Evolutionary conservation across 495 filamentous ascomycete genomes (phyloP).

Genomic region (Penicillium tannophilum): DNA sequence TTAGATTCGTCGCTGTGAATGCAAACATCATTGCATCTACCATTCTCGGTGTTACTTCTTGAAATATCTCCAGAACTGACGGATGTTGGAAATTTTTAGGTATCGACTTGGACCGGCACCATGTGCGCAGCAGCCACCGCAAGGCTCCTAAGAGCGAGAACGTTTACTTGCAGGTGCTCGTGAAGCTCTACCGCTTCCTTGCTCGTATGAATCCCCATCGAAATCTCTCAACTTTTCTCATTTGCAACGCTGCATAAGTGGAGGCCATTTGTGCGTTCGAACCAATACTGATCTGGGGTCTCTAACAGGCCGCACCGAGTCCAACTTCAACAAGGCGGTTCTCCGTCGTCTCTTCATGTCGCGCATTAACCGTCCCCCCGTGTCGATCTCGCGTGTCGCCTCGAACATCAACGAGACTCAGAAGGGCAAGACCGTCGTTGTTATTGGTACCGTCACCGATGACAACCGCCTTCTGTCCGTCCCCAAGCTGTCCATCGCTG

Average conservation of each 20-base stretch:
- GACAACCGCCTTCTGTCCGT: constrained; percentile 88
- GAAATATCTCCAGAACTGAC: constrained; percentile 2
- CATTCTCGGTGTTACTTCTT: not conserved
- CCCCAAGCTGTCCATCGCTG: constrained; percentile 90
- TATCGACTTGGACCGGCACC: constrained; percentile 76
- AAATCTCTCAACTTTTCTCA: not conserved
- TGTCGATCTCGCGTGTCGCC: constrained; percentile 88
- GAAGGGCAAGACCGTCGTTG: constrained; percentile 86
- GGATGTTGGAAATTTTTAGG: constrained; percentile 38
- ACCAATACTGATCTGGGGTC: constrained; percentile 21
- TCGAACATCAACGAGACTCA: constrained; percentile 64
- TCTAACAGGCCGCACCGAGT: constrained; percentile 83
- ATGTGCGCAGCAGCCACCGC: constrained; percentile 84
- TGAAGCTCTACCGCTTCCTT: constrained; percentile 99
- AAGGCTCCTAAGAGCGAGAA: constrained; percentile 98
- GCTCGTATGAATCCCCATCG: constrained; percentile 69
- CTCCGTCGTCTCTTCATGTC: constrained; percentile 97
- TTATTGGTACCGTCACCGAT: constrained; percentile 93
- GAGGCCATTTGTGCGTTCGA: constrained; percentile 9
- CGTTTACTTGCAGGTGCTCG: constrained; percentile 93
- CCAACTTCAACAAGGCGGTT: constrained; percentile 94
- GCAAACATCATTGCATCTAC: not conserved
- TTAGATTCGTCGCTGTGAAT: not conserved
- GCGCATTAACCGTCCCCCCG: constrained; percentile 92
- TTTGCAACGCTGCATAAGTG: constrained; percentile 11